These are phyloP conservation scores for Phytopythium cucurbitacearum DNA, from an alignment of 352 stramenopile genomes.

Conservation along the genomic window DNA sequence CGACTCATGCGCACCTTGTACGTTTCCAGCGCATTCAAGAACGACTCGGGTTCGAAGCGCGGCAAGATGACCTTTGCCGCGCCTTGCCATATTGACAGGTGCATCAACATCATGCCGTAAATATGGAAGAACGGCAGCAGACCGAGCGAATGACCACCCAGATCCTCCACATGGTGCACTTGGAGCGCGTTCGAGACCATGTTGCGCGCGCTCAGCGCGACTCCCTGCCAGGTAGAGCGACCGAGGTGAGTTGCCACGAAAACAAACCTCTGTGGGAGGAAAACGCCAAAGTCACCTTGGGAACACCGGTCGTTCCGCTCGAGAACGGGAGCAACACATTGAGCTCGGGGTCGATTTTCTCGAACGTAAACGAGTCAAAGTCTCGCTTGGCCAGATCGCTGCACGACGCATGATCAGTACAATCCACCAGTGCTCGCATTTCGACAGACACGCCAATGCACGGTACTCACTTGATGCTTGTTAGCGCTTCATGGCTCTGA, in stretches of 20 bases:
- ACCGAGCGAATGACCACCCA: conserved; percentile 40
- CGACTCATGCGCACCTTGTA: conserved; percentile 33
- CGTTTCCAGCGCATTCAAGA: conserved; percentile 72
- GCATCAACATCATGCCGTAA: conserved; percentile 84
- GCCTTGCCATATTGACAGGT: conserved; percentile 81
- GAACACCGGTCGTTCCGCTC: conserved; percentile 90
- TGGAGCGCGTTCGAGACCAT: conserved; percentile 89
- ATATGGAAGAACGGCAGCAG: conserved; percentile 96
- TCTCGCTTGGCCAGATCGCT: conserved; percentile 39
- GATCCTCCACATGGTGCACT: conserved; percentile 59
- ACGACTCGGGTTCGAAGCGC: conserved; percentile 87
- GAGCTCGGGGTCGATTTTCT: conserved; percentile 49
- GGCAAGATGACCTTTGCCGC: conserved; percentile 83
- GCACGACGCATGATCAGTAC: conserved; percentile 9
- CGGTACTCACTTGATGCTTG: conserved; percentile 44
- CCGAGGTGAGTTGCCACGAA: background rate
- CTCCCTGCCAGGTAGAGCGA: conserved; percentile 14
- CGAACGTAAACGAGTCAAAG: conserved; percentile 29
- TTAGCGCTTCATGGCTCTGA: conserved; percentile 20
- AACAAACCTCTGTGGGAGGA: background rate
- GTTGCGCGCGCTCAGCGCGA: conserved; percentile 83
- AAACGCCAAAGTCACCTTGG: conserved; percentile 42
- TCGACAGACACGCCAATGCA: background rate
- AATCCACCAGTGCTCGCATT: conserved; percentile 27
- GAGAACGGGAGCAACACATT: conserved; percentile 87